Base-by-base conservation (phyloP, 2,329 filamentous ascomycete genomes). In the Aspergillus awamori region DNA sequence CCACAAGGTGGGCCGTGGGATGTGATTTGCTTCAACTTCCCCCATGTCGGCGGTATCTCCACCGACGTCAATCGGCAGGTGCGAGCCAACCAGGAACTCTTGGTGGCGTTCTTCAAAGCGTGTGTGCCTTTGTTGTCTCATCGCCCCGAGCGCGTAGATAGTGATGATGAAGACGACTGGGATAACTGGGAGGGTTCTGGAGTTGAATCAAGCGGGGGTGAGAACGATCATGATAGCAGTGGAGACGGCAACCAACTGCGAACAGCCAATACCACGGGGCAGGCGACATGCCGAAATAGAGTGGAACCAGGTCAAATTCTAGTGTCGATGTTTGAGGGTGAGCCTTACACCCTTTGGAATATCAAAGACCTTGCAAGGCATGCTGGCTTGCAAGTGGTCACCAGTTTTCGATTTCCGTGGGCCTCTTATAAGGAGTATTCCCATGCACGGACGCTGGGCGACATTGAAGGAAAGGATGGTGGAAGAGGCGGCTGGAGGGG, bases 291-390 rank as follows among this genome's bases (percentile, higher is more conserved):
- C 58, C 57, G 36, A 20, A 52, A 58, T 5, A 65, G 74, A 22
- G 72, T 70, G 8, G 71, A 70, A 4, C 74, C 75, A n/a, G 81
- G 81, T 5, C 77, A 85, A 68, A 87, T 97, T 57, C 78, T 97
- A 56, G 87, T 98, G 22, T 96, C 93, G 0, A 80, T 98, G 8
- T 99, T 99, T 75, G 94, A 97, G 76, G 91, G 90, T 61, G 90
- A 96, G 76, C 95, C 95, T 0, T 99, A 99, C 75, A 94, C 92
- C 2, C 84, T 97, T 1, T 99, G 95, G 95, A 97, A 98, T 79
- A 84, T 98, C 26, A 86, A 89, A 38, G 94, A 97, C 79, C 82
- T 99, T 28, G 95, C 86, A 2, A 84, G 94, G 6, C 92, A 97
- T 71, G 75, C 76, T 45, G 78, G 80, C n/a, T 58, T 82, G 64